Conservation (phyloP, 2,329 filamentous ascomycete species). For the Pseudogymnoascus sp. region DNA sequence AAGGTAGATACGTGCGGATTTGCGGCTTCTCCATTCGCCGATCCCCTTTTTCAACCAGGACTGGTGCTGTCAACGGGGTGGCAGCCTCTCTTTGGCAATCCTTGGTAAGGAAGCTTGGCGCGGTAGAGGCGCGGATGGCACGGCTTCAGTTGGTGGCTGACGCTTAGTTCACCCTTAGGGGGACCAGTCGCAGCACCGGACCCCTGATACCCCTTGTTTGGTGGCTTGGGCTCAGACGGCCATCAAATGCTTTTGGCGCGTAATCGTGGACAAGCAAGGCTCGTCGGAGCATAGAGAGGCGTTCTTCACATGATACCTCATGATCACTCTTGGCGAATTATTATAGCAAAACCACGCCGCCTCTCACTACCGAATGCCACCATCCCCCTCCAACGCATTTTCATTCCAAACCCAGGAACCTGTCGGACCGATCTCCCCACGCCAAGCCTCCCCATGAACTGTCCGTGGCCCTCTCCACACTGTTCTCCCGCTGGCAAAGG, state of each 20-base stretch:
- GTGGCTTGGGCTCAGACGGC: neutral
- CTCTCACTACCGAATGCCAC: neutral
- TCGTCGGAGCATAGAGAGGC: neutral
- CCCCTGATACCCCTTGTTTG: neutral
- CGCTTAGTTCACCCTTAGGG: neutral
- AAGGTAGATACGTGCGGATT: neutral
- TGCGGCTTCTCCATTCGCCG: neutral
- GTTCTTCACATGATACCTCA: neutral
- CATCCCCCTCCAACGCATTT: neutral
- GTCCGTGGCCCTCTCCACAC: neutral
- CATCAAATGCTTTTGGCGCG: neutral
- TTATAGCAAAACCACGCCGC: neutral
- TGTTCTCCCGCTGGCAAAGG: neutral
- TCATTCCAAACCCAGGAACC: neutral
- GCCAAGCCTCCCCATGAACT: neutral
- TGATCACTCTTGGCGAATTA: neutral
- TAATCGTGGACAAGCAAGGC: neutral
- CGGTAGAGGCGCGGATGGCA: neutral
- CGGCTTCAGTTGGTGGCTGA: neutral
- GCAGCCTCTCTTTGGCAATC: neutral
- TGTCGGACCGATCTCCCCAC: neutral
- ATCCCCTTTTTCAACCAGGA: neutral
- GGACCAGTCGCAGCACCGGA: neutral
- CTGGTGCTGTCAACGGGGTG: neutral
- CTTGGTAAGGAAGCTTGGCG: constrained; percentile 1